phyloP scores from a whole-genome alignment of 495 filamentous ascomycete genomes.

The Friedmanniomyces simplex region DNA sequence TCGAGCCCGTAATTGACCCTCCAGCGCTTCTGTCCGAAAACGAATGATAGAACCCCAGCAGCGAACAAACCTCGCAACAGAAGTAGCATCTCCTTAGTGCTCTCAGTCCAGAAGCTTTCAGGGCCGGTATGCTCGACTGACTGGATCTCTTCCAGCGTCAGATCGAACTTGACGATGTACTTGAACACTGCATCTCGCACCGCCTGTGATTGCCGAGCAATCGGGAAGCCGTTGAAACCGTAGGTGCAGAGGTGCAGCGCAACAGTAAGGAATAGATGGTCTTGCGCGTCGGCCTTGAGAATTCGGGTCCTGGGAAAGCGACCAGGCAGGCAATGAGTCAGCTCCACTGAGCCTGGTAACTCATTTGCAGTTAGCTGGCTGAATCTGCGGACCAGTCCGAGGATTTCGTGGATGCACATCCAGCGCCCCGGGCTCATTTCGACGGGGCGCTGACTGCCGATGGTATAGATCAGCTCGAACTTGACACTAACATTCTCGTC shows the following conservation, averaged over 20 bases:
- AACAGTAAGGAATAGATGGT: conserved; percentile 26
- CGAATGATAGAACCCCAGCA: conserved; percentile 43
- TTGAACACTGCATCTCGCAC: conserved; percentile 32
- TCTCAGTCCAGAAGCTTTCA: conserved; percentile 30
- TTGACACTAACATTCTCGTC: conserved; percentile 27
- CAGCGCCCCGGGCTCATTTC: conserved; percentile 52
- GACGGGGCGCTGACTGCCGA: conserved; percentile 45
- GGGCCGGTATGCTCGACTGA: conserved; percentile 28
- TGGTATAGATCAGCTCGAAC: conserved; percentile 49
- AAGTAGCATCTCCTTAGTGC: conserved; percentile 38
- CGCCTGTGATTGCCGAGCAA: conserved; percentile 31
- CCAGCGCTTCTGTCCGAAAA: conserved; percentile 51
- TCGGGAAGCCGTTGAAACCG: conserved; percentile 35
- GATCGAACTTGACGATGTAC: conserved; percentile 36
- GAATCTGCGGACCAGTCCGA: conserved; percentile 35
- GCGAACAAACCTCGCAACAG: conserved; percentile 54
- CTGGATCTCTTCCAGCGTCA: conserved; percentile 26
- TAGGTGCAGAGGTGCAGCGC: conserved; percentile 30
- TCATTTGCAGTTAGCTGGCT: conserved; percentile 15
- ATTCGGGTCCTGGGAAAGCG: conserved; percentile 40
- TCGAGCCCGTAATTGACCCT: conserved; percentile 54
- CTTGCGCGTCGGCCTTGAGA: conserved; percentile 30
- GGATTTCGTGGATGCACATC: conserved; percentile 46
- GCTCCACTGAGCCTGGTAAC: conserved; percentile 34
- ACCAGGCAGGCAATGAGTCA: conserved; percentile 23